phyloP scores from a whole-genome alignment of 768 basidiomycete genomes.

The Neoboletus magnificus region DNA sequence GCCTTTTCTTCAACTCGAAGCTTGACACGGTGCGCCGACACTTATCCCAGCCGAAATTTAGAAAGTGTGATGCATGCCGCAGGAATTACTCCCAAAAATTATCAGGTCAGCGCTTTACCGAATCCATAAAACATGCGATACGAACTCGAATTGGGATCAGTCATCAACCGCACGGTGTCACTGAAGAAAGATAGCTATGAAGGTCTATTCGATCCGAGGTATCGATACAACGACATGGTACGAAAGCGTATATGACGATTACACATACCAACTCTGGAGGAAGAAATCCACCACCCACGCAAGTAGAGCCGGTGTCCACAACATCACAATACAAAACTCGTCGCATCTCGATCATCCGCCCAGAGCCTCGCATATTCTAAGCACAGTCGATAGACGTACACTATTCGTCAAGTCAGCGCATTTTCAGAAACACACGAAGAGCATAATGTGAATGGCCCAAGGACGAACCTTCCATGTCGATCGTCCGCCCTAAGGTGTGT shows the following conservation, averaged over 20 bases:
- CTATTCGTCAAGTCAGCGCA: constrained; percentile 34
- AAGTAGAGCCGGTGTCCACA: neutral
- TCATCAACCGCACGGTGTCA: neutral
- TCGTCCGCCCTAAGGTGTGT: constrained; percentile 70
- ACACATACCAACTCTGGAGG: neutral
- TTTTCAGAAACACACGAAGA: neutral
- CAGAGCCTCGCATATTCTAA: constrained; percentile 86
- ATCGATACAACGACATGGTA: neutral
- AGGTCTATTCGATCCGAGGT: neutral
- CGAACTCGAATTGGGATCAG: no score
- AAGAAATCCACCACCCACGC: neutral
- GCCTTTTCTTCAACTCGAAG: no score
- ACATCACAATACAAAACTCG: constrained; percentile 39
- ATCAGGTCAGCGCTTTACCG: no score
- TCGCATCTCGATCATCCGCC: constrained; percentile 79
- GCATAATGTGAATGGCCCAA: neutral
- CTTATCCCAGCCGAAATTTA: no score
- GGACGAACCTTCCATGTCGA: constrained; percentile 88
- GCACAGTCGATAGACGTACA: constrained; percentile 83
- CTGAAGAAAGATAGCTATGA: neutral
- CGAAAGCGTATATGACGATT: neutral
- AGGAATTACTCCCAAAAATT: no score
- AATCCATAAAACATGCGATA: no score
- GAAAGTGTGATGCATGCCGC: no score
- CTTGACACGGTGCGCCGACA: no score